These are phyloP conservation scores for Ehretia macrophylla DNA, from an alignment of 257 asterid genomes.

Conservation along the genomic window DNA sequence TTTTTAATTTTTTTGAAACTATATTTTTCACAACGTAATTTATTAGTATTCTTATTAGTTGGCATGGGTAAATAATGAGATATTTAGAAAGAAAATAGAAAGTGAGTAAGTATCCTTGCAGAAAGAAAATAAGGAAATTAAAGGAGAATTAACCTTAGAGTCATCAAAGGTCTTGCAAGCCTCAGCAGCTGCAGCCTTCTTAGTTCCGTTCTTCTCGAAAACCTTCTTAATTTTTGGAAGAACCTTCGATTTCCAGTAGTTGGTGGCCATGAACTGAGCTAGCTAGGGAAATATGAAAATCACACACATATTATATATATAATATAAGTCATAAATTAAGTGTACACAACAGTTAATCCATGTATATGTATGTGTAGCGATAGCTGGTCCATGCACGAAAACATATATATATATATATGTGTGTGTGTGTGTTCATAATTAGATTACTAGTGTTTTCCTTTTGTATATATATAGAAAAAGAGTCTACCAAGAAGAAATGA, in stretches of 20 bases:
- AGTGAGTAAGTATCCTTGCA: neutral
- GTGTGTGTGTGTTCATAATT: too few relatives aligned
- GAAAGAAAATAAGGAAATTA: neutral
- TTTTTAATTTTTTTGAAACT: too few relatives aligned
- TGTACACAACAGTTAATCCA: neutral
- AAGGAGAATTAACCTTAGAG: slow-evolving; percentile 43
- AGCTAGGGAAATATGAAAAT: neutral
- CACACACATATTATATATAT: neutral
- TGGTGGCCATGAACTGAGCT: slow-evolving; percentile 41
- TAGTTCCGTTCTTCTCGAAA: slow-evolving; percentile 48
- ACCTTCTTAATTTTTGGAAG: slow-evolving; percentile 78
- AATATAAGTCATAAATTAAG: neutral
- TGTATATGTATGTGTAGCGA: too few relatives aligned
- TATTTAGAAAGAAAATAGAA: neutral
- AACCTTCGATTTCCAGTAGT: slow-evolving; percentile 77
- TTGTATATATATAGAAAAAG: too few relatives aligned
- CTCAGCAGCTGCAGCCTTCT: slow-evolving; percentile 61
- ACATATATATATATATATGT: too few relatives aligned
- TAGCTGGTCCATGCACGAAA: too few relatives aligned
- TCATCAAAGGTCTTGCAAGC: slow-evolving; percentile 69
- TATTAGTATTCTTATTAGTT: too few relatives aligned
- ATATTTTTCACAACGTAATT: too few relatives aligned
- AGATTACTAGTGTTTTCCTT: too few relatives aligned
- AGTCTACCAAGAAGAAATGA: too few relatives aligned
- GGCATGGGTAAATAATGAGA: too few relatives aligned